phyloP scores from a whole-genome alignment of 2,329 filamentous ascomycete species.

The Hymenoscyphus albidus region DNA sequence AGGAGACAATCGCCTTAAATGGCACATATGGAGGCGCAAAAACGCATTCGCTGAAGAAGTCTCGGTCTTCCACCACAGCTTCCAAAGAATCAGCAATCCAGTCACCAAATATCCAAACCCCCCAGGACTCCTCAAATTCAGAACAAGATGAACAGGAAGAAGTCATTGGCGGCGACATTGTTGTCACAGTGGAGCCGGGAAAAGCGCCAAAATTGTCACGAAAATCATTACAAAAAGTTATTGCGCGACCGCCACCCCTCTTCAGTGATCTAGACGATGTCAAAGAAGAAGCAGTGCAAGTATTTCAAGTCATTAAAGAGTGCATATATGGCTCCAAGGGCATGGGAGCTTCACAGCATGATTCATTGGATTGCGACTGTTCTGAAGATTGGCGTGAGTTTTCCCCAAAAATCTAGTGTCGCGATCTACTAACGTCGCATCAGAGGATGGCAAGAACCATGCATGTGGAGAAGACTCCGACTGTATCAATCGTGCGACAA shows the following conservation, averaged over 20 bases:
- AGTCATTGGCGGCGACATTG: slow-evolving; percentile 56
- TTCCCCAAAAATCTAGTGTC: slow-evolving; percentile 6
- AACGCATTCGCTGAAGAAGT: slow-evolving; percentile 21
- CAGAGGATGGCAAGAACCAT: slow-evolving; percentile 64
- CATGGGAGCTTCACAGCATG: slow-evolving; percentile 87
- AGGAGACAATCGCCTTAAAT: slow-evolving; percentile 23
- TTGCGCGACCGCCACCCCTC: slow-evolving; percentile 58
- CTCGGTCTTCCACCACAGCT: slow-evolving; percentile 29
- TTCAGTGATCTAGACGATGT: slow-evolving; percentile 74
- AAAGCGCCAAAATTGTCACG: slow-evolving; percentile 68
- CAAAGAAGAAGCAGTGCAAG: slow-evolving; percentile 68
- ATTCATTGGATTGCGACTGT: slow-evolving; percentile 90
- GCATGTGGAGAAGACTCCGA: slow-evolving; percentile 95
- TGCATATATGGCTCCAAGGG: slow-evolving; percentile 91
- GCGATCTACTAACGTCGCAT: slow-evolving; percentile 33
- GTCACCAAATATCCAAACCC: slow-evolving; percentile 28
- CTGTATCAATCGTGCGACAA: slow-evolving; percentile 97
- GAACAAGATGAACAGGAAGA: slow-evolving; percentile 45
- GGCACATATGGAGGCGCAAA: slow-evolving; percentile 24
- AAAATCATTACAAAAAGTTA: slow-evolving; percentile 67
- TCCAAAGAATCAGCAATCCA: slow-evolving; percentile 24
- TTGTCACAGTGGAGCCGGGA: slow-evolving; percentile 60
- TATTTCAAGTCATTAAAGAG: slow-evolving; percentile 76
- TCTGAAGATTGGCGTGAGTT: slow-evolving; percentile 88
- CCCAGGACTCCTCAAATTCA: slow-evolving; percentile 33